Base-by-base conservation (phyloP, 352 stramenopile species). In the Globisporangium yorkense region DNA sequence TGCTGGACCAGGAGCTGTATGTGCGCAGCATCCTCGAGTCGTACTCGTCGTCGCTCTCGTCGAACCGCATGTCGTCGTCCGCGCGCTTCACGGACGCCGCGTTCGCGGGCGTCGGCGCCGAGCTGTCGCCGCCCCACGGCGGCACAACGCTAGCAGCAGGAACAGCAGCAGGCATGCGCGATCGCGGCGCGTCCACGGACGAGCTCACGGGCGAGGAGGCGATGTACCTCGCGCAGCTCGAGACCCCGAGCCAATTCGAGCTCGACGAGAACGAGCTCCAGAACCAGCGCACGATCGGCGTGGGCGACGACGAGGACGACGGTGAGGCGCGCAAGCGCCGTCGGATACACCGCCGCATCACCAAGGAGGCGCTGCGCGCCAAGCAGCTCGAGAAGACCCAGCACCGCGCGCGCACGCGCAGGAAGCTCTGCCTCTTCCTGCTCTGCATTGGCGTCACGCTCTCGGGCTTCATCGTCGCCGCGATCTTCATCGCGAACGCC, bases 21-120 rank as follows among this genome's bases (percentile, higher is more conserved):
- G 74, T 88, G 59, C 74, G 80, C 49, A 87, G 71, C 49, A 82
- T 89, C 51, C 75, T 89, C 59, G 80, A 89, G 62, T 89, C 80
- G 41, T 88, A 87, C 61, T 71, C 68, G 64, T 89, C 80, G 55
- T 89, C 80, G 47, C 69, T 89, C 57, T 84, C 76, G 47, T 89
- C 79, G 52, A 83, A 80, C 37, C 67, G 78, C 24, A 72, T 72
- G 56, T 88, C 75, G 13, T 69, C 67, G 31, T 61, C 60, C 2
- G n/a, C 59, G 24, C 63, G 64, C 39, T 59, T 68, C n/a, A 72
- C 68, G n/a, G 47, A 61, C 35, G 59, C 59, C 31, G 61, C 57
- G 10, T 44, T 60, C 29, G 64, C 40, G 13, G 65, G 39, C 18
- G 53, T 43, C n/a, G 59, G 40, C 52, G 65, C 48, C 29, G 66